Evolutionary conservation across 2,329 filamentous ascomycete species (phyloP), one percentile per base, ranked within the genome.

Genomic region (Arachnomyces sp.): DNA sequence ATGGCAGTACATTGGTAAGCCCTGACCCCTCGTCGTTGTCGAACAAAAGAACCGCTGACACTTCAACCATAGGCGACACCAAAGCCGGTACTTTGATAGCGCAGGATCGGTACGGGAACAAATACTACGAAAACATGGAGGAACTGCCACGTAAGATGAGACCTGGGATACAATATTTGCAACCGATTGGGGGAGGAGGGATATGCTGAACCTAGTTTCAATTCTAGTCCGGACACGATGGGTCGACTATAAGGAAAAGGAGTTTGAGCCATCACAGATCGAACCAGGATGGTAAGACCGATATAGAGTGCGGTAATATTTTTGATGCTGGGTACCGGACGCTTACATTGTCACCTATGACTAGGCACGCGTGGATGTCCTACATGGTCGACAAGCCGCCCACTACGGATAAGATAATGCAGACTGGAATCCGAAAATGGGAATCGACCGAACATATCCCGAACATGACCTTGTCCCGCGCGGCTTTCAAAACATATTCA

Each of bases 81-180:
- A 98, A 98, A 73, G 81, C 84, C 60, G 93, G 92, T 58, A 80
- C 78, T 32, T 74, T 94, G 52, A 78, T 98, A 51, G 92, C 83
- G 55, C 77, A 71, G 58, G 92, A 98, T 72, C 79, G 81, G 65
- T 93, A 82, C 62, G 93, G 92, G 66, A 98, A 98, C 80, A 96
- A 95, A 72, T 98, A 77, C 76, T 98, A 79, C 65, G 92, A 98
- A 76, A 95, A 98, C 73, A 67, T 73, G 46, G 88, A 96, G 62
- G 92, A 98, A 67, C 75, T 98, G 44, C 92, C 92, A 43, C 73
- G 86, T 94, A 73, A 62, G 83, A 12, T 21, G 47, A 14, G 38
- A 8, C 15, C 49, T 25, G 37, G 39, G 38, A 15, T 13, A 28
- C 32, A 36, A 33, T 18, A 36, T 35, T 36, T 43, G 40, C 51